phyloP scores from a whole-genome alignment of 306 rosid species.

The Fagus crenata region DNA sequence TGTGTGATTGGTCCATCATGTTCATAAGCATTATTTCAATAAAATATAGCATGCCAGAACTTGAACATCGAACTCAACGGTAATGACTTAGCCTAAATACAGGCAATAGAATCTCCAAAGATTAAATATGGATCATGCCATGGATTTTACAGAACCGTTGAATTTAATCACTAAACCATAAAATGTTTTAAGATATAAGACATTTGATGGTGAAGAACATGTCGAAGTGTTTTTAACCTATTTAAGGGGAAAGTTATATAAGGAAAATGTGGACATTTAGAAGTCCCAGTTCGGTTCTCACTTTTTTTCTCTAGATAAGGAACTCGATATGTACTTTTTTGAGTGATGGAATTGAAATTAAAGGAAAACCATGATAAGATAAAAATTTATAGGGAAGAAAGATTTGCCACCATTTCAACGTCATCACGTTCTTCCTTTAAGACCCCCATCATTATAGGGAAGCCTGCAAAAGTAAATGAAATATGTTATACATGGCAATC shows the following conservation, averaged over 20 bases:
- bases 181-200: not conserved
- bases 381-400: slow-evolving; percentile 23
- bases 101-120: not conserved
- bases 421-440: slow-evolving; percentile 90
- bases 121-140: slow-evolving; percentile 3
- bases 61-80: not conserved
- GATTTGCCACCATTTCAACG: slow-evolving; percentile 74
- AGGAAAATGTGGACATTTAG: slow-evolving; percentile 4
- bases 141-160: slow-evolving; percentile 4
- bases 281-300: slow-evolving; percentile 19
- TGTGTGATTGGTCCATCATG: not conserved
- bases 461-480: slow-evolving; percentile 50
- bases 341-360: slow-evolving; percentile 14
- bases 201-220: slow-evolving; percentile 3
- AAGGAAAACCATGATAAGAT: slow-evolving; percentile 15
- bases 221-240: not conserved
- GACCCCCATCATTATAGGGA: slow-evolving; percentile 74
- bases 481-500: slow-evolving; percentile 15
- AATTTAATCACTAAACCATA: slow-evolving; percentile 14
- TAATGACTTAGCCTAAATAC: slow-evolving; percentile 7
- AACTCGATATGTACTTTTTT: slow-evolving; percentile 14
- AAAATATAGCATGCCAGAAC: not conserved
- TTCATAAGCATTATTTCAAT: not conserved
- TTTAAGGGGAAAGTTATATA: not conserved
- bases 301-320: not conserved